Evolutionary conservation across 2,329 filamentous ascomycete species (phyloP), one percentile per base, ranked within the genome.

Genomic region (Atkinsonella hypoxylon): DNA sequence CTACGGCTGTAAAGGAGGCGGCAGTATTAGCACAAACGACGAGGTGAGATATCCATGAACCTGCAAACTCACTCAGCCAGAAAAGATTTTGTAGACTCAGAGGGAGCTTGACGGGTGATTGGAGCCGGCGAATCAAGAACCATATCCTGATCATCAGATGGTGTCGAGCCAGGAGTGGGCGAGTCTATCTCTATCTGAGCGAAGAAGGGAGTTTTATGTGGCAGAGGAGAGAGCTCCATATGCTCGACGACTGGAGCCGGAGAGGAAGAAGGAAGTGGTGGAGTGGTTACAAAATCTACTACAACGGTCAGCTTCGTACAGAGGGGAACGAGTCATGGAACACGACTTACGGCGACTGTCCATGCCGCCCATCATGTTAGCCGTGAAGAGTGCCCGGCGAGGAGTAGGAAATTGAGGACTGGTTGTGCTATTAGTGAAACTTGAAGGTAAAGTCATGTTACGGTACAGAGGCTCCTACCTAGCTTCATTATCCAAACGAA

Each of bases 141-240:
- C 66, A 76, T 75, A 30, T 71, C 71, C 52, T 77, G 64, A 20
- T 56, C 52, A 6, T 54, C 49, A 53, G 66, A 67, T 52, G 73
- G 69, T 15, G 70, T 73, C 56, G 60, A 65, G 54, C 78, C 75
- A 9, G 85, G 85, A 1, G 84, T 85, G 1, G 89, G 87, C 31
- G 87, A 90, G 31, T 81, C 77, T 49, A 88, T 68, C 56, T 85
- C 82, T 55, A 87, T 73, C 57, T 85, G 76, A 31, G 75, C 66
- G 68, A 75, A 69, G 61, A 81, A 89, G 12, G 85, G 77, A 31
- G 78, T 73, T 73, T 95, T 96, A 73, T 95, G 89, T 53, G 89
- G 90, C 40, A 97, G 71, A 39, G 93, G 91, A 43, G 91, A 96
- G 67, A 96, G 83, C 62, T 97, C 90, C 89, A 97, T 95, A 51